Percentiles rank a stretch among this genome's conserved stretches.
Evolutionary conservation across 257 asterid genomes (phyloP).

Genomic region (Penstemon newberryi): DNA sequence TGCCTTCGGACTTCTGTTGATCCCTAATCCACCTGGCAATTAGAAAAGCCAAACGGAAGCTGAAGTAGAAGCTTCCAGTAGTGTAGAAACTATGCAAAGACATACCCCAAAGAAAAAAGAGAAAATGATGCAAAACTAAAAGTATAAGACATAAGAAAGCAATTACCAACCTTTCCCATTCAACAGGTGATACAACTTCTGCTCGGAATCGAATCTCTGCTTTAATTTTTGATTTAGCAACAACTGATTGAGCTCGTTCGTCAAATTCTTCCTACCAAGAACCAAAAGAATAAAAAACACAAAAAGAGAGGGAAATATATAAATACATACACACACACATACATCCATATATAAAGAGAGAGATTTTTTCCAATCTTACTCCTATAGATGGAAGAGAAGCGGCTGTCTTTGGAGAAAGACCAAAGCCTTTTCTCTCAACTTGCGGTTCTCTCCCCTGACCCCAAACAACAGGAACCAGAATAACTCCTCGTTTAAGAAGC

Average conservation of each 20-base stretch:
- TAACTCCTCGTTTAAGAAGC: conserved; percentile 78
- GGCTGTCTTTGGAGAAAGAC: conserved; percentile 64
- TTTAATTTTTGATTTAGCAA: conserved; percentile 80
- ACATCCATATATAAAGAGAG: neutral
- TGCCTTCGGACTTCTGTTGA: conserved; percentile 89
- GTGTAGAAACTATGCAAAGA: conserved; percentile 14
- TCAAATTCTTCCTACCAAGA: conserved; percentile 85
- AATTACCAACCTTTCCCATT: conserved; percentile 86
- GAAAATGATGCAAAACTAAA: neutral
- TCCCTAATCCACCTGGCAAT: conserved; percentile 86
- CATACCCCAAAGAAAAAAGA: neutral
- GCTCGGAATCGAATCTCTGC: conserved; percentile 96
- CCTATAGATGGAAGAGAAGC: conserved; percentile 92
- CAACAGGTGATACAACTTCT: conserved; percentile 75
- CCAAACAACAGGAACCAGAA: conserved; percentile 88
- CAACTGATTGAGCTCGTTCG: conserved; percentile 64
- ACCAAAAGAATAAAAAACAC: conserved; percentile 17
- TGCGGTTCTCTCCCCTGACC: conserved; percentile 57
- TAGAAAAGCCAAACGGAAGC: conserved; percentile 15
- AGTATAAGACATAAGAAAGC: conserved; percentile 1
- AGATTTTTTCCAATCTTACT: conserved; percentile 42
- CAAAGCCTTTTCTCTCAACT: conserved; percentile 84
- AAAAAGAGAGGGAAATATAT: conserved; percentile 1
- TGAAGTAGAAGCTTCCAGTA: neutral
- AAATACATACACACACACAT: neutral